phyloP scores from a whole-genome alignment of 805 yeast species.

The Pichia pseudocactophila region DNA sequence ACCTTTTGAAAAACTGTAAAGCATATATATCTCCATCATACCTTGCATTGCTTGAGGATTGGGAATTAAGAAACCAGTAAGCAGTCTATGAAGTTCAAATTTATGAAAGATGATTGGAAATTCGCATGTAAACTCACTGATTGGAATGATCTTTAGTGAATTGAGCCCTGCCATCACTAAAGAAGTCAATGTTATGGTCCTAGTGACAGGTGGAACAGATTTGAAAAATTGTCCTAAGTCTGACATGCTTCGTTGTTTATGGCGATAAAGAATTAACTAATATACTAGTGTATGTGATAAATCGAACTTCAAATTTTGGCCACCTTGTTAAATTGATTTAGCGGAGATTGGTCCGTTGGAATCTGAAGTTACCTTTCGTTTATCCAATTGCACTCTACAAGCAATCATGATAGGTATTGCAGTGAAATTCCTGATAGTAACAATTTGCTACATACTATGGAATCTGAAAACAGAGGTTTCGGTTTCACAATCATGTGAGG shows the following conservation, averaged over 20 bases:
- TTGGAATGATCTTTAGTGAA: conserved; percentile 24
- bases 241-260: conserved; percentile 26
- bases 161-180: conserved; percentile 35
- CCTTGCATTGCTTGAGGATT: conserved; percentile 36
- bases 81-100: conserved; percentile 37
- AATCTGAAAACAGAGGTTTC: no score
- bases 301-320: no score
- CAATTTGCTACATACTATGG: no score
- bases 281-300: no score
- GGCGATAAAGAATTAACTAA: no score
- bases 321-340: no score
- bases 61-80: conserved; percentile 42
- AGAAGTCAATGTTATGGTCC: conserved; percentile 43
- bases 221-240: conserved; percentile 30
- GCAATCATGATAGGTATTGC: no score
- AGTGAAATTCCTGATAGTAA: no score
- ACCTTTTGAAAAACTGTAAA: conserved; percentile 48
- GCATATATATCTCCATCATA: conserved; percentile 44
- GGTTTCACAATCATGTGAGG: conserved; percentile 37
- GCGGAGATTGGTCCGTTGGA: neutral
- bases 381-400: no score
- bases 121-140: conserved; percentile 19
- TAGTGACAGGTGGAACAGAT: conserved; percentile 53
- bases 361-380: no score
- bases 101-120: conserved; percentile 26